Base-by-base conservation (phyloP, 192 early-diverging fungal genomes). In the Podila epicladia region DNA sequence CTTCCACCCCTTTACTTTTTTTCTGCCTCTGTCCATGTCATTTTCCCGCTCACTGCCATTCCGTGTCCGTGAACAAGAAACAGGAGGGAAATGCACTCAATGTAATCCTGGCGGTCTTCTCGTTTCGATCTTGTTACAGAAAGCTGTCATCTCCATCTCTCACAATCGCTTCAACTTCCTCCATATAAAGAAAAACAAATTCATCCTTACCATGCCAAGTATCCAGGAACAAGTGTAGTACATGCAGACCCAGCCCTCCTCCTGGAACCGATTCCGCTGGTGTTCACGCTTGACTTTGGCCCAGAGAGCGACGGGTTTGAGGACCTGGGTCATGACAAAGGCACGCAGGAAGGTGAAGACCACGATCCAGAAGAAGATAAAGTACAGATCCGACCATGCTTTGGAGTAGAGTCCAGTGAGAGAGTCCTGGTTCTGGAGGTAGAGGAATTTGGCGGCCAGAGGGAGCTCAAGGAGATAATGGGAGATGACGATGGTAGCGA, bases 221-320 rank as follows among this genome's bases (percentile, higher is more conserved):
- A 75, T 64, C 65, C 84, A 89, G 26, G 88, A 89, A 12, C 83
- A n/a, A 5, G 85, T 82, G 72, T 92, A 95, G 78, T 92, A 95
- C 17, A 95, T 66, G 28, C 87, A 86, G 37, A 87, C 76, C 91
- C 92, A 95, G 3, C 90, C 86, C 37, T 94, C 92, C 59, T 95
- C 93, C 60, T 87, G 84, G 68, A 95, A 93, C 22, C 93, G 85
- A 12, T 67, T 72, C n/a, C 62, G 64, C 38, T 85, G 85, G 49
- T 84, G 85, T 22, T 74, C 66, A 35, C 74, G 68, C 63, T 71
- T 32, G 53, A 77, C 50, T 6, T 74, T 58, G 28, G 62, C 63
- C 65, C 74, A 70, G 29, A 71, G 26, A 6, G 68, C 85, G 61
- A 88, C 55, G 8, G 89, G 87, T 38, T 74, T 85, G 15, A 90